Percentiles rank a stretch among this genome's conserved stretches.
Conservation (phyloP, 1,139 yeast genomes). For the Meyerozyma sp. region DNA sequence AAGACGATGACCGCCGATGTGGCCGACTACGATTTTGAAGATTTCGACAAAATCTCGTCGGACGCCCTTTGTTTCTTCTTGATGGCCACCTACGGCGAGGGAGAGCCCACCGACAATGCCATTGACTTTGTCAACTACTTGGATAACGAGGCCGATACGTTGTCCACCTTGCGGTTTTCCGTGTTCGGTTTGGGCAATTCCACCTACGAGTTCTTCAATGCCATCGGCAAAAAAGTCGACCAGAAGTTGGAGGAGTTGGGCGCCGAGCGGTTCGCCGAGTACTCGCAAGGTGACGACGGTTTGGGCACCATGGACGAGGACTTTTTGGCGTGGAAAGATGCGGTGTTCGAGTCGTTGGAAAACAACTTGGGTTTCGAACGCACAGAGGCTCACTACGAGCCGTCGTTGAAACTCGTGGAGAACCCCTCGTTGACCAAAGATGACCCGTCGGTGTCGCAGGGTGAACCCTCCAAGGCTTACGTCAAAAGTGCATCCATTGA, state of each 20-base stretch:
- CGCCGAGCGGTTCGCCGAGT: conserved; percentile 64
- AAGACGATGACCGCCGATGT: conserved; percentile 84
- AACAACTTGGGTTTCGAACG: conserved; percentile 64
- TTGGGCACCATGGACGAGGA: conserved; percentile 94
- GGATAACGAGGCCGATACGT: conserved; percentile 53
- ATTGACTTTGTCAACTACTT: conserved; percentile 63
- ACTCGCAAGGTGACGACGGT: conserved; percentile 95
- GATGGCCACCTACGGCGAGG: conserved; percentile 95
- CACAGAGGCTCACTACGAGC: conserved; percentile 72
- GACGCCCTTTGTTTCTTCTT: conserved; percentile 63
- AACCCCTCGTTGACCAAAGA: conserved; percentile 22
- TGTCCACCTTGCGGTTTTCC: conserved; percentile 61
- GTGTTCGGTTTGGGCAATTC: conserved; percentile 91
- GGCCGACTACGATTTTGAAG: conserved; percentile 82
- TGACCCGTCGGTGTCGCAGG: conserved; percentile 54
- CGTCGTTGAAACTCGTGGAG: conserved; percentile 52
- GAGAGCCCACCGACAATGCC: conserved; percentile 96
- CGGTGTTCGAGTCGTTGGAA: conserved; percentile 61
- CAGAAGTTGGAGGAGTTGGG: conserved; percentile 53
- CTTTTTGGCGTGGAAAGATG: conserved; percentile 87
- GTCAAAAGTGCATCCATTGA: conserved; percentile 37
- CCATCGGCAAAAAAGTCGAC: conserved; percentile 62
- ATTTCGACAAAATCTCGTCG: conserved; percentile 48
- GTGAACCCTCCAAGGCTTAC: conserved; percentile 78
- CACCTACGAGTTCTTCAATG: conserved; percentile 87